phyloP scores from a whole-genome alignment of 2,329 filamentous ascomycete genomes.

The Xylariaceae sp. region DNA sequence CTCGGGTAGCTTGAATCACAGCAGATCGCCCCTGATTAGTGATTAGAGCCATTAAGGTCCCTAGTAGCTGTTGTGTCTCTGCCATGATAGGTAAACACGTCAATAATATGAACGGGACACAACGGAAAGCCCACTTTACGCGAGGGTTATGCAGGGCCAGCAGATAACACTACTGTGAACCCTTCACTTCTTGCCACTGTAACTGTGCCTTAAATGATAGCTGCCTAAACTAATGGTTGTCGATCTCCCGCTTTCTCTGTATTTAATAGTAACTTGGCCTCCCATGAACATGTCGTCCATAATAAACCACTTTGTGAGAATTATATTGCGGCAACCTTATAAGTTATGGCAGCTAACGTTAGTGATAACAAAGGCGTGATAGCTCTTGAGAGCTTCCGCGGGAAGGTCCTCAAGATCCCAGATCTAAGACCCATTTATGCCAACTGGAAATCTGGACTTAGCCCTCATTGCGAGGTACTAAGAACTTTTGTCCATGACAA shows the following conservation, averaged over 20 bases:
- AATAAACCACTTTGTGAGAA: neutral
- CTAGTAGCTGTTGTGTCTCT: too few relatives aligned
- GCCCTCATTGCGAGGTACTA: conserved; percentile 16
- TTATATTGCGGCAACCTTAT: neutral
- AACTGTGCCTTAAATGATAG: neutral
- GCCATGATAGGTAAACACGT: conserved; percentile 8
- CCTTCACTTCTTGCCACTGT: neutral
- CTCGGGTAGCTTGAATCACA: too few relatives aligned
- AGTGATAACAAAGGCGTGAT: conserved; percentile 4
- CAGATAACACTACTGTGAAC: neutral
- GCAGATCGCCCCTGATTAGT: too few relatives aligned
- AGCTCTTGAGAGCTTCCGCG: conserved; percentile 9
- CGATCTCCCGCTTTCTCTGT: neutral
- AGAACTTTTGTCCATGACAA: conserved; percentile 14
- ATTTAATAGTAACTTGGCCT: neutral
- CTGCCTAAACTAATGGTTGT: neutral
- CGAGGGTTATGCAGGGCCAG: conserved; percentile 4
- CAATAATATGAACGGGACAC: conserved; percentile 2
- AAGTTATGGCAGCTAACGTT: neutral
- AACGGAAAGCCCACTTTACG: conserved; percentile 4
- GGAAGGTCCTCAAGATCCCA: conserved; percentile 16
- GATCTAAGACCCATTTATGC: conserved; percentile 24
- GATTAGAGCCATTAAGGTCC: too few relatives aligned
- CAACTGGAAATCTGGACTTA: conserved; percentile 20
- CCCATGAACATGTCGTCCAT: neutral